phyloP scores from a whole-genome alignment of 176 grass and related monocot species.

The Oryza longistaminata region DNA sequence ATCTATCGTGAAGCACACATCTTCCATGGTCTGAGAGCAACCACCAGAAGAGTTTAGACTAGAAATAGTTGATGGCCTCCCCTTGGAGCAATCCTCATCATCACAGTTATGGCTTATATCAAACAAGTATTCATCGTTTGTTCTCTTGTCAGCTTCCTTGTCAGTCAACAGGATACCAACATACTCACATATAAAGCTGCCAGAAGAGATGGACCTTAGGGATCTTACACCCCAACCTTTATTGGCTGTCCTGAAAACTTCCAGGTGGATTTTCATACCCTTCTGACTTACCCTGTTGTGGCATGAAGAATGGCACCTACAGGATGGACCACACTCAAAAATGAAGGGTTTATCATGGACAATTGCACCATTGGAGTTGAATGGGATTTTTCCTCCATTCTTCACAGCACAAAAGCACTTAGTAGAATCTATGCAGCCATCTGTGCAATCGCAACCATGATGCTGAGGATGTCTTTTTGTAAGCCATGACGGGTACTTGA shows the following conservation, averaged over 20 bases:
- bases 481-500: slow-evolving; percentile 40
- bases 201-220: slow-evolving; percentile 65
- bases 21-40: slow-evolving; percentile 28
- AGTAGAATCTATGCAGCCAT: slow-evolving; percentile 55
- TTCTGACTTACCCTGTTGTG: slow-evolving; percentile 69
- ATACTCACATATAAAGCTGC: slow-evolving; percentile 83
- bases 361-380: slow-evolving; percentile 63
- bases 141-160: slow-evolving; percentile 55
- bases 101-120: slow-evolving; percentile 63
- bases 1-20: slow-evolving; percentile 68
- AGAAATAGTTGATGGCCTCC: slow-evolving; percentile 22
- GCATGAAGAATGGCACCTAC: slow-evolving; percentile 65
- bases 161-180: slow-evolving; percentile 58
- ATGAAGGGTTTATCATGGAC: slow-evolving; percentile 59
- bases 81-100: slow-evolving; percentile 42
- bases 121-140: slow-evolving; percentile 70
- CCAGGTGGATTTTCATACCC: slow-evolving; percentile 66
- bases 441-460: slow-evolving; percentile 55
- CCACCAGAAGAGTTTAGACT: slow-evolving; percentile 24
- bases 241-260: slow-evolving; percentile 67
- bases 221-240: slow-evolving; percentile 86
- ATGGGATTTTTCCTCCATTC: slow-evolving; percentile 78
- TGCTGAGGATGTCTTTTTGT: slow-evolving; percentile 30
- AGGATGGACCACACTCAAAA: slow-evolving; percentile 77
- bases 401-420: slow-evolving; percentile 59